Evolutionary conservation across 1,139 yeast species (phyloP).

Genomic region (Saccharomyces hybrid): DNA sequence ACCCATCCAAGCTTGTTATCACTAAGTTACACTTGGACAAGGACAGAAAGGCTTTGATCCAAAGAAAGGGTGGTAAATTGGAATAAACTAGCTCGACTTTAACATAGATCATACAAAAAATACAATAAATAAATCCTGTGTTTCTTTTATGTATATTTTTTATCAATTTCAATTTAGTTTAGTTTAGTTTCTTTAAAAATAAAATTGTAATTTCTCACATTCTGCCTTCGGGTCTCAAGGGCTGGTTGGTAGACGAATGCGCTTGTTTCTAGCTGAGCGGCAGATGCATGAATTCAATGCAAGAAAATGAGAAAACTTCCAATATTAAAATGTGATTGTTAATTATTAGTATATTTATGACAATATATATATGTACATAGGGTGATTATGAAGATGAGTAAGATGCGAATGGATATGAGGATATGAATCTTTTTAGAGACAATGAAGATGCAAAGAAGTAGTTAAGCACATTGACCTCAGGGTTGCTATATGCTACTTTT

Average conservation of each 20-base stretch:
- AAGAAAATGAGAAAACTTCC: not conserved
- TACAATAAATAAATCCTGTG: not conserved
- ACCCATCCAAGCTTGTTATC: conserved; percentile 98
- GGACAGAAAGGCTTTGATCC: conserved; percentile 97
- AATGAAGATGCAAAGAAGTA: not conserved
- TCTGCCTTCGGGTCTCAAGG: not conserved
- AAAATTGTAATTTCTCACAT: not conserved
- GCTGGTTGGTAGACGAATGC: not conserved
- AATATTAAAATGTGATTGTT: not conserved
- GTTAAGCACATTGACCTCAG: not conserved
- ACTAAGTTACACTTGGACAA: conserved; percentile 97
- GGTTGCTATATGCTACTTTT: not conserved
- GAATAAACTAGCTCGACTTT: conserved; percentile 39
- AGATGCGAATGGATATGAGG: not conserved
- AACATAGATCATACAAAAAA: not conserved
- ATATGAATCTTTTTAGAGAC: not conserved
- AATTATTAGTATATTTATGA: not conserved
- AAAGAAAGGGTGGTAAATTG: conserved; percentile 84
- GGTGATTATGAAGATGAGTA: not conserved
- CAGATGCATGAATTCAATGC: not conserved
- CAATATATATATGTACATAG: not conserved
- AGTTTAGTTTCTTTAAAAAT: not conserved
- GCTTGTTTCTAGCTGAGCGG: not conserved
- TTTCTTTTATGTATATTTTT: not conserved
- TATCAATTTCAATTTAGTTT: not conserved